Conservation (phyloP, 306 rosid genomes). For the Gastrolobium bilobum region DNA sequence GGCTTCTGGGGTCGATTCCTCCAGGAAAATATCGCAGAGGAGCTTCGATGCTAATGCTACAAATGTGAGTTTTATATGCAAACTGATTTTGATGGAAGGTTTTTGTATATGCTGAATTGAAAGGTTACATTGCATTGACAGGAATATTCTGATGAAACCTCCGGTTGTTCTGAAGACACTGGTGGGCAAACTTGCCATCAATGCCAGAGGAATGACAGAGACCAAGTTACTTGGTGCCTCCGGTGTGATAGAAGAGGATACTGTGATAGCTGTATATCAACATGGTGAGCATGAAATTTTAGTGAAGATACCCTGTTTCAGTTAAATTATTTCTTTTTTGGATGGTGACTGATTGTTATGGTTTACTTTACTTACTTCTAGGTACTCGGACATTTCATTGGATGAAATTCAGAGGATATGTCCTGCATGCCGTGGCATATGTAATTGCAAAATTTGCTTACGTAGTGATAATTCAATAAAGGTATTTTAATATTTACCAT, state of each 20-base stretch:
- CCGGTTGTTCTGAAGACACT: conserved; percentile 73
- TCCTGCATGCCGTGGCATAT: conserved; percentile 93
- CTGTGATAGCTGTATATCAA: conserved; percentile 76
- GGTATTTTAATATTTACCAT: conserved; percentile 57
- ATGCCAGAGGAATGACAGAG: conserved; percentile 75
- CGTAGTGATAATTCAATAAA: conserved; percentile 87
- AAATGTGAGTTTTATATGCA: conserved; percentile 55
- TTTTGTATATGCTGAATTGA: conserved; percentile 36
- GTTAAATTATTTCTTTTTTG: conserved; percentile 28
- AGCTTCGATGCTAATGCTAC: conserved; percentile 79
- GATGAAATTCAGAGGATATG: conserved; percentile 85
- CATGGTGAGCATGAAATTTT: conserved; percentile 66
- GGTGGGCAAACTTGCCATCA: conserved; percentile 92
- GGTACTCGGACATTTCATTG: conserved; percentile 75
- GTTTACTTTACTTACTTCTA: conserved; percentile 48
- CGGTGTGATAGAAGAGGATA: conserved; percentile 93
- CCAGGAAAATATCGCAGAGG: conserved; percentile 61
- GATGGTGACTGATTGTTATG: conserved; percentile 35
- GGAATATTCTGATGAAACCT: conserved; percentile 79
- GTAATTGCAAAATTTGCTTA: conserved; percentile 87
- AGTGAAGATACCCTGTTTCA: background rate
- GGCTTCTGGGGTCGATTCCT: conserved; percentile 64
- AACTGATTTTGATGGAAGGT: conserved; percentile 14
- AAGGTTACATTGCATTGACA: conserved; percentile 49
- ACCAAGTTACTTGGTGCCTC: conserved; percentile 80